Conservation (phyloP, 2,329 filamentous ascomycete species). For the Epichloe gansuensis region DNA sequence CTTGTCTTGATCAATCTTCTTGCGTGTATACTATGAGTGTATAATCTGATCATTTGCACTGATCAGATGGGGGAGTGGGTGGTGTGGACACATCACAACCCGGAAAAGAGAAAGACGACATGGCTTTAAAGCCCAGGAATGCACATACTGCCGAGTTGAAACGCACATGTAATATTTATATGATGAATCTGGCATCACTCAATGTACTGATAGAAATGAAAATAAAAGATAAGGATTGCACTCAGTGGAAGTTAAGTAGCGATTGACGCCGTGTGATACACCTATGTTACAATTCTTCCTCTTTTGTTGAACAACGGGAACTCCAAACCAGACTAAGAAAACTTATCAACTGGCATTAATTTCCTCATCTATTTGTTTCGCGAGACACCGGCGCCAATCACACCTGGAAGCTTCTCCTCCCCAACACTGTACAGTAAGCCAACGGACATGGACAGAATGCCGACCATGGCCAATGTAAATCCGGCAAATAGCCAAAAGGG, state of each 20-base stretch:
- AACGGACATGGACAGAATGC: conserved; percentile 56
- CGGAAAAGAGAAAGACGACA: not conserved
- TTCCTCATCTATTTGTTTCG: conserved; percentile 40
- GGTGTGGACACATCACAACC: too few species aligned
- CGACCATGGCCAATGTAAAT: conserved; percentile 58
- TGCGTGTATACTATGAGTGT: too few species aligned
- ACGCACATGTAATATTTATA: not conserved
- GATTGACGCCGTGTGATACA: conserved; percentile 6
- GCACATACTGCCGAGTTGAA: too few species aligned
- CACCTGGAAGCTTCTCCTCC: conserved; percentile 75
- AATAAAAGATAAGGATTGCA: not conserved
- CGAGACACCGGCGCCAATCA: conserved; percentile 90
- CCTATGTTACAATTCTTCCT: conserved; percentile 6
- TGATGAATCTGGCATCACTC: not conserved
- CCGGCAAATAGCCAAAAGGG: conserved; percentile 79
- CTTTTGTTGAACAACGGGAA: not conserved
- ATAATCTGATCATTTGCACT: too few species aligned
- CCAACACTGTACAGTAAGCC: conserved; percentile 74
- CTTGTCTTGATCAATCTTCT: too few species aligned
- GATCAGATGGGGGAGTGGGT: too few species aligned
- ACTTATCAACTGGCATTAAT: not conserved
- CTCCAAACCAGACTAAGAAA: conserved; percentile 8
- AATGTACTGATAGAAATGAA: not conserved
- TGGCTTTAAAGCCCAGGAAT: too few species aligned
- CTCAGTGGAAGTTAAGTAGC: not conserved